Base-by-base conservation (phyloP, 306 rosid species). In the Pachyrhizus erosus region DNA sequence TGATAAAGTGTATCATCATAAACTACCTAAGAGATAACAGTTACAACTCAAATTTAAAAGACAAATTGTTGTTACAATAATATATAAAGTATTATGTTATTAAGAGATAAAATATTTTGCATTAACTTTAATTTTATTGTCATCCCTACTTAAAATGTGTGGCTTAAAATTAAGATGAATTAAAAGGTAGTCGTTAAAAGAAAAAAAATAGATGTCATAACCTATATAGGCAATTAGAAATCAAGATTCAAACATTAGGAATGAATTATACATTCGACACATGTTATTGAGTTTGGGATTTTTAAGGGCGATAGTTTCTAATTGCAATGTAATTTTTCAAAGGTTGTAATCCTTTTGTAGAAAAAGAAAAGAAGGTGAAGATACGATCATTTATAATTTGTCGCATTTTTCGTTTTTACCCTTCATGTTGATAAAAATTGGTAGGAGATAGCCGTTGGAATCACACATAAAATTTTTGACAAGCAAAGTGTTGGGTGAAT, bases 401-500 rank as follows among this genome's bases (percentile, higher is more conserved):
- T 42, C 3, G 15, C 34, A 70, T 15, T 26, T 71, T 27, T 46
- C 43, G 0, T 15, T 15, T 15, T 66, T 34, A 5, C 34, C 40
- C 18, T 5, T 70, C 15, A 70, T 8, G 23, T 70, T 7, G 76
- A 18, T 31, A 37, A 57, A 40, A 24, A 7, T 42, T 57, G 9
- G 67, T 1, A 51, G 31, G 80, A 15, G 43, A 57, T 26, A 17
- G 70, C 5, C 40, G 40, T 67, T 51, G 37, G 49, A 76, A 67
- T 76, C 52, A 45, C 34, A 33, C 10, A 20, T 34, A 21, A 60
- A 64, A 48, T 70, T 26, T 15, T 57, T 46, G 61, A 54, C 83
- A 70, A 39, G 61, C 77, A 76, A 69, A 57, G 76, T 23, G 78
- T 70, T 70, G 42, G 83, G 77, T 48, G 9, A 27, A 70, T n/a